These are phyloP conservation scores for Syzygium jambos DNA, from an alignment of 345 rosid genomes.

Conservation along the genomic window DNA sequence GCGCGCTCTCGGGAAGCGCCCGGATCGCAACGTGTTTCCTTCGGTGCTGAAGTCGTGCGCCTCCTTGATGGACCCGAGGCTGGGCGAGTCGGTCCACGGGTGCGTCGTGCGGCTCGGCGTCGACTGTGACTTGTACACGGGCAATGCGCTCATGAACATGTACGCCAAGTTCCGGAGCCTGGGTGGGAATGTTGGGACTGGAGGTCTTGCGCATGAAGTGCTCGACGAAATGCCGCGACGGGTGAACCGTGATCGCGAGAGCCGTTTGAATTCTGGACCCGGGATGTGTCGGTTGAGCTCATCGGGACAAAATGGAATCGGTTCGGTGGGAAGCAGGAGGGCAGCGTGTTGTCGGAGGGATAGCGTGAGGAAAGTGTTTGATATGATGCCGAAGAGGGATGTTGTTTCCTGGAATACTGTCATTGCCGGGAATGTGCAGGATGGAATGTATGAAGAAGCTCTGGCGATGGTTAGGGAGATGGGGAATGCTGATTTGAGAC, in stretches of 20 bases:
- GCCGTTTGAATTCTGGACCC: background rate
- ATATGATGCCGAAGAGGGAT: constrained; percentile 65
- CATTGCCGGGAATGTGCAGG: constrained; percentile 56
- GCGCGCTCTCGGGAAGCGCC: constrained; percentile 49
- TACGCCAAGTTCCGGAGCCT: constrained; percentile 44
- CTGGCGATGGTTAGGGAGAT: constrained; percentile 59
- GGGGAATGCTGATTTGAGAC: constrained; percentile 42
- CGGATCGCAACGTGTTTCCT: constrained; percentile 66
- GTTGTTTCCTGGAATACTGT: constrained; percentile 83
- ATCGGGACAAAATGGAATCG: background rate
- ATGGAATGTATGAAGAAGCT: constrained; percentile 61
- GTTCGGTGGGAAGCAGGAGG: background rate
- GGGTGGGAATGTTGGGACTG: background rate
- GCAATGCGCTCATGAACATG: constrained; percentile 88
- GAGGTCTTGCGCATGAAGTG: constrained; percentile 1
- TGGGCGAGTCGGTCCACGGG: constrained; percentile 78
- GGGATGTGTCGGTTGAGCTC: background rate
- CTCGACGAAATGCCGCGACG: constrained; percentile 24
- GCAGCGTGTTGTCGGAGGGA: constrained; percentile 11
- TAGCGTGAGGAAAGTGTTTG: constrained; percentile 50
- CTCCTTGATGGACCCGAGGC: constrained; percentile 35
- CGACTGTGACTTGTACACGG: constrained; percentile 55
- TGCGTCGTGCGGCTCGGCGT: constrained; percentile 52
- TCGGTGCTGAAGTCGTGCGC: constrained; percentile 61
- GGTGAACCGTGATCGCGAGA: background rate